Percentiles rank a stretch among this genome's conserved stretches.
These are phyloP conservation scores for Bimuria novae-zelandiae DNA, from an alignment of 2,329 filamentous ascomycete genomes.

Conservation along the genomic window DNA sequence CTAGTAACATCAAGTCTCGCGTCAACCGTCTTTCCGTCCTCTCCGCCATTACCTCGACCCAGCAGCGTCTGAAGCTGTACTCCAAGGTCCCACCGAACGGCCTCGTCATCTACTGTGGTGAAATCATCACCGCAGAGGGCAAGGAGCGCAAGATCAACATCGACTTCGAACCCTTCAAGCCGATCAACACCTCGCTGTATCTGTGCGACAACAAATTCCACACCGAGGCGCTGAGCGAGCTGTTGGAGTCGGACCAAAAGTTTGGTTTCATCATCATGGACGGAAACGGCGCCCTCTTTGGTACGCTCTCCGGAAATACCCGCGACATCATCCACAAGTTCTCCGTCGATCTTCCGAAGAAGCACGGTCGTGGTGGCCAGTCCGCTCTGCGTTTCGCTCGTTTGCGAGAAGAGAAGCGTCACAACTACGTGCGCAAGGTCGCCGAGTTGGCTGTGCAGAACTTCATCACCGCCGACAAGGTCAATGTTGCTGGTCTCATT, in stretches of 20 bases:
- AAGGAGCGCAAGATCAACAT: conserved; percentile 99
- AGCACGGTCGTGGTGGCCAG: conserved; percentile 99
- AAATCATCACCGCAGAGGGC: conserved; percentile 98
- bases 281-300: conserved; percentile 96
- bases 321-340: conserved; percentile 98
- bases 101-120: conserved; percentile 97
- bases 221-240: conserved; percentile 93
- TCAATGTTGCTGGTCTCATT: conserved; percentile 94
- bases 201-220: conserved; percentile 99
- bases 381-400: conserved; percentile 98
- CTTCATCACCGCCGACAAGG: conserved; percentile 97
- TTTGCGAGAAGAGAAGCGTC: conserved; percentile 98
- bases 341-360: conserved; percentile 97
- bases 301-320: conserved; percentile 95
- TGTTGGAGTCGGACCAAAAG: conserved; percentile 98
- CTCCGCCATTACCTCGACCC: conserved; percentile 97
- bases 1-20: conserved; percentile 99
- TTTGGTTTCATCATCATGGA: conserved; percentile 99
- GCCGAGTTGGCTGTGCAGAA: conserved; percentile 97
- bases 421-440: conserved; percentile 99
- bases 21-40: conserved; percentile 98
- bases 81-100: conserved; percentile 98
- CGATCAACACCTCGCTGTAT: conserved; percentile 99
- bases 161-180: conserved; percentile 99
- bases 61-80: conserved; percentile 98